A percentile compares a stretch with the other conserved stretches of the same genome.
phyloP scores from a whole-genome alignment of 2,329 filamentous ascomycete genomes.

The Basipetospora chlamydospora region DNA sequence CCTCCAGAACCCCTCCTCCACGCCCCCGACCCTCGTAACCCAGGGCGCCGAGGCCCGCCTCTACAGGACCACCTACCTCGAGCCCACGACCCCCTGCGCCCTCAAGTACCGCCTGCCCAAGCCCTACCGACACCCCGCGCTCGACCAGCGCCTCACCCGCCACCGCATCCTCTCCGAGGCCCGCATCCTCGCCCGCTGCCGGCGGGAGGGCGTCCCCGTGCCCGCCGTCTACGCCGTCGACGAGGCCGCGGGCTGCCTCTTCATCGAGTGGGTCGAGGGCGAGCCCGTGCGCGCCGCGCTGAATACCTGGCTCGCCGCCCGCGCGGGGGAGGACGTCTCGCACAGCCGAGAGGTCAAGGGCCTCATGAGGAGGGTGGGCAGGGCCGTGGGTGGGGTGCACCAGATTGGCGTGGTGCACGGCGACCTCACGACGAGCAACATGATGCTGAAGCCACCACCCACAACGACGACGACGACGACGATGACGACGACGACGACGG shows the following conservation, averaged over 20 bases:
- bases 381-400: slow-evolving; percentile 63
- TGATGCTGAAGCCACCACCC: slow-evolving; percentile 65
- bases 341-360: slow-evolving; percentile 37
- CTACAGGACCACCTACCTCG: slow-evolving; percentile 72
- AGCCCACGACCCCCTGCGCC: slow-evolving; percentile 52
- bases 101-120: slow-evolving; percentile 88
- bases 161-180: slow-evolving; percentile 83
- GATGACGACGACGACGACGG: slow-evolving; percentile 7
- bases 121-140: slow-evolving; percentile 76
- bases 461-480: too few relatives aligned
- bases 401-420: slow-evolving; percentile 79
- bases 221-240: slow-evolving; percentile 64
- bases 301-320: slow-evolving; percentile 49
- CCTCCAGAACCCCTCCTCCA: slow-evolving; percentile 46
- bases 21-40: slow-evolving; percentile 56
- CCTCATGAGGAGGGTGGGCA: slow-evolving; percentile 58
- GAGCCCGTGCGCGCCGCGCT: slow-evolving; percentile 54
- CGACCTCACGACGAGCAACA: slow-evolving; percentile 91
- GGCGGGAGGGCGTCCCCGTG: slow-evolving; percentile 65
- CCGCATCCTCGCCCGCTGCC: slow-evolving; percentile 65
- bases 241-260: slow-evolving; percentile 53
- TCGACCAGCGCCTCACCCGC: slow-evolving; percentile 76
- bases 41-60: slow-evolving; percentile 94
- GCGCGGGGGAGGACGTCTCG: slow-evolving; percentile 18
- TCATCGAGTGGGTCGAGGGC: slow-evolving; percentile 76